Evolutionary conservation across 2,329 filamentous ascomycete genomes (phyloP).

Genomic region (Aspergillus persii): DNA sequence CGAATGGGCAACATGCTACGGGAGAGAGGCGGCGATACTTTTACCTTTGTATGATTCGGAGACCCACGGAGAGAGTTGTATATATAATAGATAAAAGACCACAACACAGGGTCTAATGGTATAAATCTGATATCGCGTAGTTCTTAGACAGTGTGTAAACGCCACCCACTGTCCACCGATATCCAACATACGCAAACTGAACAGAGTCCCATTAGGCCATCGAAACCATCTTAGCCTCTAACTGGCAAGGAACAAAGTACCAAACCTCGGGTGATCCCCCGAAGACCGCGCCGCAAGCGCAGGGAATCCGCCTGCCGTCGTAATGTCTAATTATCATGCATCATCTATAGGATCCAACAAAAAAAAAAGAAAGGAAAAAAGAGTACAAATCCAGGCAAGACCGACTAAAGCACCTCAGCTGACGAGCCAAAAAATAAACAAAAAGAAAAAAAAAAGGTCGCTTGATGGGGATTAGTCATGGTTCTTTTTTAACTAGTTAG

Average conservation of each 20-base stretch:
- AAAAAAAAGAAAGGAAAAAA: not conserved
- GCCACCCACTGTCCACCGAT: not conserved
- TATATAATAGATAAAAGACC: not conserved
- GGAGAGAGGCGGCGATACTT: conserved; percentile 79
- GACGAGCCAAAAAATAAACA: not conserved
- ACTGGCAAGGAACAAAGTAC: no score
- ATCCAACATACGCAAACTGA: not conserved
- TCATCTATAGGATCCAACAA: not conserved
- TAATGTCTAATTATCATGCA: not conserved
- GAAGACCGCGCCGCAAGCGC: not conserved
- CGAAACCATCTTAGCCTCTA: no score
- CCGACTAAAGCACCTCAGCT: not conserved
- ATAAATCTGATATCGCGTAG: not conserved
- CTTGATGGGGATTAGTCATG: not conserved
- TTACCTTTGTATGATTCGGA: conserved; percentile 75
- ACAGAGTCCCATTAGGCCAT: no score
- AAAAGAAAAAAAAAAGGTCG: not conserved
- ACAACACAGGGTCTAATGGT: not conserved
- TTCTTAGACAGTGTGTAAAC: no score
- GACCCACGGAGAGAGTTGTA: conserved; percentile 5
- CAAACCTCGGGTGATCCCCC: not conserved
- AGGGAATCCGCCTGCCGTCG: not conserved
- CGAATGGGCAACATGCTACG: conserved; percentile 79
- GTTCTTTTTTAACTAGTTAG: not conserved
- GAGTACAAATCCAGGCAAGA: not conserved